Percentiles rank a stretch among this genome's conserved stretches.
phyloP scores from a whole-genome alignment of 176 grass and related monocot genomes.

The Avena eriantha region DNA sequence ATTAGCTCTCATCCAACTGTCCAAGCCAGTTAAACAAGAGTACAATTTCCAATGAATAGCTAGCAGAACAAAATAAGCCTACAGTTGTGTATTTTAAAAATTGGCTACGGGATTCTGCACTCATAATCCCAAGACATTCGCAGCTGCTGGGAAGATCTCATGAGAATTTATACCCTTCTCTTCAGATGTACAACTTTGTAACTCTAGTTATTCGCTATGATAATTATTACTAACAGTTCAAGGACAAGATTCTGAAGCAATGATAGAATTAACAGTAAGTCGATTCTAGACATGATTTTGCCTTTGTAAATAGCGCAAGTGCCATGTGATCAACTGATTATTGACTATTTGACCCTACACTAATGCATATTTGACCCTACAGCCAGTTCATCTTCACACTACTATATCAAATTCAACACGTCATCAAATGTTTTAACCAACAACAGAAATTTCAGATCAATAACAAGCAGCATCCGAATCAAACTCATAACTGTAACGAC shows the following conservation, averaged over 20 bases:
- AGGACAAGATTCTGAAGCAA: too few species aligned
- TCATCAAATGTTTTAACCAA: neutral
- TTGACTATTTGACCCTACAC: neutral
- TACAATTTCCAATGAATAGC: constrained; percentile 3
- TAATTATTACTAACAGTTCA: too few species aligned
- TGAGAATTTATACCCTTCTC: too few species aligned
- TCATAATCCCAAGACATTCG: too few species aligned
- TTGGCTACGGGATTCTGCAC: neutral
- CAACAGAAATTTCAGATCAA: neutral
- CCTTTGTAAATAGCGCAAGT: too few species aligned
- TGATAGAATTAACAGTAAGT: neutral
- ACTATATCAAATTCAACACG: neutral
- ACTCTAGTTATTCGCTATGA: too few species aligned
- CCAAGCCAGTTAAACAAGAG: constrained; percentile 21
- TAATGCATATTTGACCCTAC: neutral
- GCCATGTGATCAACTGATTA: neutral
- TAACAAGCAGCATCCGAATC: neutral
- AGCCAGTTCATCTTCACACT: neutral
- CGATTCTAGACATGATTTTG: neutral
- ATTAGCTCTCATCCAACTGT: neutral
- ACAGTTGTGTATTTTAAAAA: neutral
- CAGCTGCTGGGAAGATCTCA: too few species aligned
- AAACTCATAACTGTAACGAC: neutral
- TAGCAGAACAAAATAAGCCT: constrained; percentile 17
- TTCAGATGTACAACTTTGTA: too few species aligned